These are phyloP conservation scores for Oryza glaberrima DNA, from an alignment of 176 grass and related monocot genomes.

Conservation along the genomic window DNA sequence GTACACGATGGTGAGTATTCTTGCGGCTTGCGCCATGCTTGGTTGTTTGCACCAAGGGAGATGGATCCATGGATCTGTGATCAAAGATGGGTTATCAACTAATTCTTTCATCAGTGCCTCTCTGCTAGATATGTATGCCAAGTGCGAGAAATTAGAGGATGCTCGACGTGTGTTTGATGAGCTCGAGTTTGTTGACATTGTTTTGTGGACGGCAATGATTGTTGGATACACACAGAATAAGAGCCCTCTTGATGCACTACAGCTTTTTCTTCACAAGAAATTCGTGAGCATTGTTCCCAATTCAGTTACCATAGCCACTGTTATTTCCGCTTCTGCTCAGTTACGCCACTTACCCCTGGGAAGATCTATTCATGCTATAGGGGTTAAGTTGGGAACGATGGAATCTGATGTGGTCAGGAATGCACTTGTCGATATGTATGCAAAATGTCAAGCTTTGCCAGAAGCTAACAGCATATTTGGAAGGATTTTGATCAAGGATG, in stretches of 20 bases:
- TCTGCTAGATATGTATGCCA: slow-evolving; percentile 70
- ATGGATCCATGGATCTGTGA: slow-evolving; percentile 64
- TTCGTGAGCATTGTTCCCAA: slow-evolving; percentile 49
- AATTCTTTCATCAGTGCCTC: slow-evolving; percentile 53
- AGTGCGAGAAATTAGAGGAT: slow-evolving; percentile 54
- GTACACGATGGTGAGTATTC: slow-evolving; percentile 46
- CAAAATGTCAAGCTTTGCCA: slow-evolving; percentile 49
- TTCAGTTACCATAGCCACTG: slow-evolving; percentile 53
- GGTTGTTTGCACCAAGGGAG: slow-evolving; percentile 59
- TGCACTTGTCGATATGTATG: slow-evolving; percentile 67
- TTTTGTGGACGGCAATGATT: slow-evolving; percentile 77
- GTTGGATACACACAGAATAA: slow-evolving; percentile 62
- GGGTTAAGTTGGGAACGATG: slow-evolving; percentile 46
- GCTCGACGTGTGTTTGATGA: slow-evolving; percentile 50
- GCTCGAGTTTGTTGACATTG: slow-evolving; percentile 40
- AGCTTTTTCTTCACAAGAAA: slow-evolving; percentile 47
- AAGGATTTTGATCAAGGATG: slow-evolving; percentile 53
- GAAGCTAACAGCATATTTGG: slow-evolving; percentile 54
- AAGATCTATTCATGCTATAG: slow-evolving; percentile 54
- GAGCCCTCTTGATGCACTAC: slow-evolving; percentile 58
- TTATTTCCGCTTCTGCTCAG: slow-evolving; percentile 64
- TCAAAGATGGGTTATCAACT: slow-evolving; percentile 44
- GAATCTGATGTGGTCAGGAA: slow-evolving; percentile 51
- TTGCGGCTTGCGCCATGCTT: slow-evolving; percentile 45
- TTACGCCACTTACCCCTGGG: slow-evolving; percentile 46